These are phyloP conservation scores for Apiospora arundinis DNA, from an alignment of 2,329 filamentous ascomycete species.

Conservation along the genomic window DNA sequence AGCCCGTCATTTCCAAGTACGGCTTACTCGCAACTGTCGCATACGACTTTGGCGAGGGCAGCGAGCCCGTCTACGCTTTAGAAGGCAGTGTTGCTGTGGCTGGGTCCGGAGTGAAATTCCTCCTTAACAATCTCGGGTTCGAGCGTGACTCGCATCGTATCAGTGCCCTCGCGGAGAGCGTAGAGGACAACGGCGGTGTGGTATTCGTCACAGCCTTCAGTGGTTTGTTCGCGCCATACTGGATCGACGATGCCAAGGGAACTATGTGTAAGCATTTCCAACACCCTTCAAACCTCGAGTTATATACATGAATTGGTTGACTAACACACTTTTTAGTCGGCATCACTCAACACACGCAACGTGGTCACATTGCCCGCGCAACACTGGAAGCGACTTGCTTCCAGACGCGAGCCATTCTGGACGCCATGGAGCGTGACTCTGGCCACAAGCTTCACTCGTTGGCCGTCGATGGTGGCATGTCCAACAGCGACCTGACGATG, in stretches of 20 bases:
- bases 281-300: background rate
- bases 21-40: conserved; percentile 87
- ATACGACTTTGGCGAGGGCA: conserved; percentile 74
- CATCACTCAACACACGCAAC: conserved; percentile 83
- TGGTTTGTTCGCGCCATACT: conserved; percentile 90
- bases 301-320: background rate
- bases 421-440: conserved; percentile 89
- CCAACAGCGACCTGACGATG: conserved; percentile 89
- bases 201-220: conserved; percentile 91
- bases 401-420: conserved; percentile 89
- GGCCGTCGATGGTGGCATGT: conserved; percentile 88
- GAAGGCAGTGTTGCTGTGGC: conserved; percentile 86
- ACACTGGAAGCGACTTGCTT: conserved; percentile 92
- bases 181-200: conserved; percentile 79
- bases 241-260: conserved; percentile 91
- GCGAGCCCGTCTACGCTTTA: conserved; percentile 75
- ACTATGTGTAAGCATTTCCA: conserved; percentile 69
- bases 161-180: conserved; percentile 57
- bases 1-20: conserved; percentile 84
- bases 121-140: conserved; percentile 69
- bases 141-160: conserved; percentile 58
- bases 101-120: conserved; percentile 79
- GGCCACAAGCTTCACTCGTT: conserved; percentile 76
- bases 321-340: conserved; percentile 60
- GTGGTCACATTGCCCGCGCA: conserved; percentile 85